phyloP scores from a whole-genome alignment of 2,329 filamentous ascomycete species.

The Hypoxylon sp. region DNA sequence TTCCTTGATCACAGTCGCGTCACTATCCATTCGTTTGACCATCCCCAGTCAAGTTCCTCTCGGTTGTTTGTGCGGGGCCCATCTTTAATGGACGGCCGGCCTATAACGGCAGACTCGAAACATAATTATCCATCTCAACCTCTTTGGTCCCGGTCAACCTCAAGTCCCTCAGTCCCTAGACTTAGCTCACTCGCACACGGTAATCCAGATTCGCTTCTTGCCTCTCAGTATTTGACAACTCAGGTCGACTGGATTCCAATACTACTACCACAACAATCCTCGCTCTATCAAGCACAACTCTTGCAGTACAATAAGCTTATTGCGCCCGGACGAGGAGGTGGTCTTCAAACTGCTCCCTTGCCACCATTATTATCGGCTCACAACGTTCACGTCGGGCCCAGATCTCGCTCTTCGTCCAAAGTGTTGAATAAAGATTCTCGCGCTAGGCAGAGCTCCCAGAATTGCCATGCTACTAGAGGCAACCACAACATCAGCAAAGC shows the following conservation, averaged over 20 bases:
- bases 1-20: conserved; percentile 36
- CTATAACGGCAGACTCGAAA: conserved; percentile 64
- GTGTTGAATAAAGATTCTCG: conserved; percentile 69
- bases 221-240: conserved; percentile 57
- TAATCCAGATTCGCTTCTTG: conserved; percentile 45
- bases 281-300: conserved; percentile 73
- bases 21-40: conserved; percentile 46
- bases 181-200: conserved; percentile 49
- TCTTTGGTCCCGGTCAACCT: conserved; percentile 59
- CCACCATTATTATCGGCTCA: conserved; percentile 70
- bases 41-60: conserved; percentile 42
- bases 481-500: conserved; percentile 70
- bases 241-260: conserved; percentile 69
- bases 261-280: conserved; percentile 71
- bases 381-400: conserved; percentile 69
- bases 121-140: conserved; percentile 62
- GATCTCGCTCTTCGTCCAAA: conserved; percentile 73
- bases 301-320: conserved; percentile 77
- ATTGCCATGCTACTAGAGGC: conserved; percentile 76
- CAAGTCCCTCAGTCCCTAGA: conserved; percentile 55
- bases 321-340: conserved; percentile 68
- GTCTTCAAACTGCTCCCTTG: conserved; percentile 70
- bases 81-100: conserved; percentile 67
- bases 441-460: conserved; percentile 65
- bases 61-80: conserved; percentile 51